Conservation (phyloP, 768 basidiomycete species). For the Leccinum variicolor region DNA sequence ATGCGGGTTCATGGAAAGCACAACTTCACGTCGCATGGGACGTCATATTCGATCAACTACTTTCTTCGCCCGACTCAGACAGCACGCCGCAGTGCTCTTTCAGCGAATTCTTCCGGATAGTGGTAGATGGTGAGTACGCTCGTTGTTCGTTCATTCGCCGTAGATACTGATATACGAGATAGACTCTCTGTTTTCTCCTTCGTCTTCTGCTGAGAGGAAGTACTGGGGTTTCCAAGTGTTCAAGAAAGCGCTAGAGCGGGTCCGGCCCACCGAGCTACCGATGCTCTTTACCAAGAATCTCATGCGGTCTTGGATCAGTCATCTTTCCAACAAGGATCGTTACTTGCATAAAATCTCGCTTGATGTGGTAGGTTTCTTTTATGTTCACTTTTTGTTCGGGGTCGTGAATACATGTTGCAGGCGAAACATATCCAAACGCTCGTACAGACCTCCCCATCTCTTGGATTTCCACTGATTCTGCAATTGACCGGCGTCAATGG, state of each 20-base stretch:
- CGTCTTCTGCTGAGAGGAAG: constrained; percentile 83
- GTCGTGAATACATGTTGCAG: constrained; percentile 35
- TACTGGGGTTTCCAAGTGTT: constrained; percentile 97
- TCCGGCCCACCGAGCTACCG: constrained; percentile 63
- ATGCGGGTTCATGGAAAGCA: constrained; percentile 74
- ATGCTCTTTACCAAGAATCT: constrained; percentile 93
- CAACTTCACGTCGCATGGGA: constrained; percentile 93
- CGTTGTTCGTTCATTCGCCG: neutral
- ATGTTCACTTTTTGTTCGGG: neutral
- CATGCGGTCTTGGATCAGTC: constrained; percentile 96
- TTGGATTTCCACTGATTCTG: constrained; percentile 82
- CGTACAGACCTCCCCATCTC: constrained; percentile 69
- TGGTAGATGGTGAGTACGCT: constrained; percentile 77
- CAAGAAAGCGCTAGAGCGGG: constrained; percentile 68
- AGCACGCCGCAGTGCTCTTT: constrained; percentile 55
- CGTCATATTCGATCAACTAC: constrained; percentile 70
- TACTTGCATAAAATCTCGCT: constrained; percentile 87
- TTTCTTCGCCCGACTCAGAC: constrained; percentile 44
- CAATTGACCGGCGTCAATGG: constrained; percentile 84
- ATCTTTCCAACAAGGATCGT: constrained; percentile 83
- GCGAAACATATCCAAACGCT: constrained; percentile 72
- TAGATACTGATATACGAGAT: constrained; percentile 1
- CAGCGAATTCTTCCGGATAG: constrained; percentile 86
- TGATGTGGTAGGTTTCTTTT: constrained; percentile 58
- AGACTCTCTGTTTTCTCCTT: constrained; percentile 87